Evolutionary conservation across 371 early-diverging fungal genomes (phyloP), one percentile per base, ranked within the genome.

Genomic region (Mortierella sp.): DNA sequence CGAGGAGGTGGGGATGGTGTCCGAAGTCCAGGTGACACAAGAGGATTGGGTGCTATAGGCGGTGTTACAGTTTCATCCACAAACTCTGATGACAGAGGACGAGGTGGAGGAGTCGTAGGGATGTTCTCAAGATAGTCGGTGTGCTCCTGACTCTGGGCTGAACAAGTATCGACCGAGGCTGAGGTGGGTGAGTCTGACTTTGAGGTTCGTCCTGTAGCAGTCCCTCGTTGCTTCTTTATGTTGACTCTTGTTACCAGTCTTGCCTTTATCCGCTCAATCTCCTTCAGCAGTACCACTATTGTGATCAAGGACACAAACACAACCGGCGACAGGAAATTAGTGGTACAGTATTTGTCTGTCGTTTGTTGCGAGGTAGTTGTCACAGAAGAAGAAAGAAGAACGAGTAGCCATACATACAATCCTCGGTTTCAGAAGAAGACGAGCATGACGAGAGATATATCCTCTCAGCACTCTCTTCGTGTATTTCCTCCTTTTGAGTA

Each of bases 1-100:
- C 69, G 72, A 2, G 65, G 25, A 23, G 73, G 79, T 7, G 79
- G 79, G 0, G 79, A 79, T 18, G 79, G 79, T 37, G 79, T 72
- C 60, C 66, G 58, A 47, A 75, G 66, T 56, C 69, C 74, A 12
- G 74, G 69, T 9, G 69, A 74, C 4, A 71, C 51, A 23, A 74
- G 47, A 15, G 64, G 67, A 9, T 68, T 48, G 7, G 62, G 62
- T 16, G 51, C 53, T 15, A 37, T 69, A 9, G 68, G 69, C 7
- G 73, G 70, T 23, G 79, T 64, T 0, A 68, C 67, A 51, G 60
- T 71, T 7, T 60, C 63, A 2, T 47, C n/a, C 30, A 21, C 19
- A 7, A 47, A 21, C 18, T 26, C 15, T 25, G 44, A 6, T 15
- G 19, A 47, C 48, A 28, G 50, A 12, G 19, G 47, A 11, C 0